Percentiles rank a stretch among this genome's conserved stretches.
Conservation (phyloP, 345 rosid species). For the Combretum micranthum region DNA sequence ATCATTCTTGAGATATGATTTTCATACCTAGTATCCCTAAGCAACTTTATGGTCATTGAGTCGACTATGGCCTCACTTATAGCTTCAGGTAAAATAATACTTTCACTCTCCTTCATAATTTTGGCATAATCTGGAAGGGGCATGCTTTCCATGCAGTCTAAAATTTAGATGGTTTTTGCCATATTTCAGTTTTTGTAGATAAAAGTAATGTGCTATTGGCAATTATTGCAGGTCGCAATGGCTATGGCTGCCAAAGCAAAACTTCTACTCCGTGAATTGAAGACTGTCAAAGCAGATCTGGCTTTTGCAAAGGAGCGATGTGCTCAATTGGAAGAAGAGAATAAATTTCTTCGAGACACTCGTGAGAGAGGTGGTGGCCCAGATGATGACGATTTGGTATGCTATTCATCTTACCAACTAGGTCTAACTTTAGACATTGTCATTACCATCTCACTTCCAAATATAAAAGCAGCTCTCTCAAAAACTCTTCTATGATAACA, state of each 20-base stretch:
- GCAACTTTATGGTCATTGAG: neutral
- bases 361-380: constrained; percentile 51
- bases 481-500: too few species aligned
- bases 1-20: too few species aligned
- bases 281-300: constrained; percentile 88
- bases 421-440: too few species aligned
- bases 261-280: constrained; percentile 87
- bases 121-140: neutral
- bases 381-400: constrained; percentile 87
- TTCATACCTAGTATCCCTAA: too few species aligned
- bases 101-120: too few species aligned
- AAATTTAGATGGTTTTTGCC: neutral
- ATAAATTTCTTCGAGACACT: constrained; percentile 57
- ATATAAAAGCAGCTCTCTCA: too few species aligned
- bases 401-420: neutral
- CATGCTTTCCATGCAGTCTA: neutral
- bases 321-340: constrained; percentile 90
- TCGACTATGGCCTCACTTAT: neutral
- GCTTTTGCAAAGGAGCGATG: constrained; percentile 90
- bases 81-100: too few species aligned
- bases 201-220: constrained; percentile 14
- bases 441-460: too few species aligned
- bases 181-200: neutral
- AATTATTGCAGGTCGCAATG: constrained; percentile 79
- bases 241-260: constrained; percentile 99